Evolutionary conservation across 805 yeast species (phyloP), one percentile per base, ranked within the genome.

Genomic region (Blastobotrys attinorum): DNA sequence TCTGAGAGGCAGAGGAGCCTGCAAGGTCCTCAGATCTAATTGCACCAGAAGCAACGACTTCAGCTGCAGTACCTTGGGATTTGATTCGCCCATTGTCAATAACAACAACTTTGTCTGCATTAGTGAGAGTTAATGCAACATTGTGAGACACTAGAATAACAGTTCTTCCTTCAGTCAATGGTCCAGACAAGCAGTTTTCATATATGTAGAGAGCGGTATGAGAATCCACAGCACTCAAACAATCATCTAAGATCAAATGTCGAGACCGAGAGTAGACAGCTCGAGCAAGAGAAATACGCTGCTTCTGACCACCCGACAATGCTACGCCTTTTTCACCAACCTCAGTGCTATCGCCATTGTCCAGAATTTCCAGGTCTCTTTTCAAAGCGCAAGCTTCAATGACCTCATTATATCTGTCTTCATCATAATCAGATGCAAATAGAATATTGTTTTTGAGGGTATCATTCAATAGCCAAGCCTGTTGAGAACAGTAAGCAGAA

Each of bases 271-370:
- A 88, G 61, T 92, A 90, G 51, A 90, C 67, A 1, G 97, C 97
- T 62, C 98, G 79, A 1, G 98, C 98, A 45, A 90, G 71, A 0
- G 97, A 89, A 32, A 90, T 89, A 63, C 97, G 79, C 66, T 92
- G 97, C 61, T 92, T 92, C 66, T 90, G 98, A 46, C 98, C 98
- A 55, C 98, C 98, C 22, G 97, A 88, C 45, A 90, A 70, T 0
- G 96, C 82, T 45, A 90, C 86, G 64, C 98, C 98, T 67, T 90
- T 90, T 66, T 92, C 97, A 62, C 97, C 97, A 61, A 90, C 83
- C 65, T 88, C 94, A 11, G 98, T 92, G 60, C 76, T 73, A 64
- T 90, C 98, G 51, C 97, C 97, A 42, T 81, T 85, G 47, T 81
- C 79, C 53, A 92, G 69, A 47, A 90, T 88, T 61, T 84, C 86